A percentile compares a stretch with the other conserved stretches of the same genome.
Conservation (phyloP, 192 early-diverging fungal species). For the Jimgerdemannia lactiflua region DNA sequence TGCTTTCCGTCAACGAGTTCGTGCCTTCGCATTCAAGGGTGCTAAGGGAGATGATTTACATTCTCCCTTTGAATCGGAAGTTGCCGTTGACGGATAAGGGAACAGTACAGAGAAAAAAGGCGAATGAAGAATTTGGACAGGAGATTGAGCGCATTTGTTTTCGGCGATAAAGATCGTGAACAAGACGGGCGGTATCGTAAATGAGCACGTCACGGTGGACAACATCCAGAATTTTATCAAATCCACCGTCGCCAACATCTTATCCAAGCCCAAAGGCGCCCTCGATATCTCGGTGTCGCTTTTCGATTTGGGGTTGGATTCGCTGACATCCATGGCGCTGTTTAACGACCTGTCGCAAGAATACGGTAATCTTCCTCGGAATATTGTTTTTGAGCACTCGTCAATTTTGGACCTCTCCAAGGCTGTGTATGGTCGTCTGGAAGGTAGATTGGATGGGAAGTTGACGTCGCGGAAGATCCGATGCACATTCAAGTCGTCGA, state of each 20-base stretch:
- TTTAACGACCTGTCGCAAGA: slow-evolving; percentile 12
- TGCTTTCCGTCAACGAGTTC: slow-evolving; percentile 17
- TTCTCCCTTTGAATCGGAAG: slow-evolving; percentile 12
- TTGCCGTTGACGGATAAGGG: slow-evolving; percentile 27
- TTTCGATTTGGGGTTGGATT: slow-evolving; percentile 28
- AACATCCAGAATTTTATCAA: slow-evolving; percentile 8
- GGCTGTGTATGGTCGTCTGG: neutral
- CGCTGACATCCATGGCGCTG: slow-evolving; percentile 18
- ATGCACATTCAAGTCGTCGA: slow-evolving; percentile 9
- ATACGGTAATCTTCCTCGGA: slow-evolving; percentile 16
- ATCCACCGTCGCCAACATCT: slow-evolving; percentile 5
- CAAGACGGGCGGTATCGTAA: neutral
- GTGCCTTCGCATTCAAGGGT: slow-evolving; percentile 18
- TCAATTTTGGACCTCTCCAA: slow-evolving; percentile 7
- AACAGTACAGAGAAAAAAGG: slow-evolving; percentile 27
- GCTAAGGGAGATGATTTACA: slow-evolving; percentile 19
- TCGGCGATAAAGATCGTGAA: neutral
- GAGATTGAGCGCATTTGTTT: slow-evolving; percentile 44
- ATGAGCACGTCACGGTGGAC: slow-evolving; percentile 1
- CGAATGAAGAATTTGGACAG: slow-evolving; percentile 42
- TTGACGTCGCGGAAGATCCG: neutral
- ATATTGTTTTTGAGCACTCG: slow-evolving; percentile 25
- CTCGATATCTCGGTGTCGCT: slow-evolving; percentile 11
- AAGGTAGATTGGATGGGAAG: neutral
- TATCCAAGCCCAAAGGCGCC: neutral